Evolutionary conservation across 768 basidiomycete species (phyloP), one percentile per base, ranked within the genome.

Genomic region (Pilatotrama ljubarskyi): DNA sequence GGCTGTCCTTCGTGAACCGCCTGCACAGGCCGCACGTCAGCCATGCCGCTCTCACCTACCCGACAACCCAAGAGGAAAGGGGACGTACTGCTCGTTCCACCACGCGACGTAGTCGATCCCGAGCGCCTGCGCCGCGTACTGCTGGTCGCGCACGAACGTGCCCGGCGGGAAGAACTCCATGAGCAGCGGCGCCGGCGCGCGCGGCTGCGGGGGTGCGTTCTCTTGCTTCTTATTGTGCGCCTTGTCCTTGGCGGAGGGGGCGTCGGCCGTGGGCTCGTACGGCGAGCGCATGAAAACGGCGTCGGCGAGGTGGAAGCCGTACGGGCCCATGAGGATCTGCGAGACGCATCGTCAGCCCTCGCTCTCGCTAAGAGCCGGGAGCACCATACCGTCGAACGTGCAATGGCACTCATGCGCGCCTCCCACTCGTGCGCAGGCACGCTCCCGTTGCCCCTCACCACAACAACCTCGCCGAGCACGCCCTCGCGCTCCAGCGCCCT

Each of bases 91-190:
- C 32, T 67, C 73, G 18, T 77, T 75, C 73, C 78, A 79, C 86
- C 84, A 86, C 8, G 83, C 87, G 47, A 84, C 68, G 65, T 90
- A 89, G 10, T 74, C 72, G 55, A 87, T 75, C 10, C 82, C 81
- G 22, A 86, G 66, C 8, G 82, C 79, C 26, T 74, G 74, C n/a
- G 77, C 77, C 18, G 86, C 79, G 49, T 84, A 73, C 66, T 87
- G 83, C 58, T 81, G 79, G 65, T 91, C 87, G 48, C 80, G 81
- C 24, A 79, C 77, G 71, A 89, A 92, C 18, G 79, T 79, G n/a
- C 81, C 82, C 2, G 80, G 75, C 18, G 85, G 87, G 74, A 90
- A 92, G 66, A 93, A 78, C 73, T 95, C 92, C 75, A 93, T 83
- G 36, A 93, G 76, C 3, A 86, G 84, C 20, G 88, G 78, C 24